A percentile compares a stretch with the other conserved stretches of the same genome.
Conservation (phyloP, 2,329 filamentous ascomycete genomes). For the Fusarium sp. region DNA sequence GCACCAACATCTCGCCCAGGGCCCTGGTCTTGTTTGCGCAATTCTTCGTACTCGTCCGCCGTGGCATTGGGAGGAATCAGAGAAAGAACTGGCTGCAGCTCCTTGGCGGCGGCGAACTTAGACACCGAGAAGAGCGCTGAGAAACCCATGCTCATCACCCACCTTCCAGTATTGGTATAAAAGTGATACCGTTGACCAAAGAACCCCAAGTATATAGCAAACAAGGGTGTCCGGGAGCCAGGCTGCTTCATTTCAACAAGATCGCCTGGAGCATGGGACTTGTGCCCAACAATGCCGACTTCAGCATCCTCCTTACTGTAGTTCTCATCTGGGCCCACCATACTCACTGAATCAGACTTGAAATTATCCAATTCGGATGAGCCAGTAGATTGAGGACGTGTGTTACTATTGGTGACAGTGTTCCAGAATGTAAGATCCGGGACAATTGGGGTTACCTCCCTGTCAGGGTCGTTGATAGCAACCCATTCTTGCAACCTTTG, state of each 20-base stretch:
- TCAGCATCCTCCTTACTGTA: constrained; percentile 42
- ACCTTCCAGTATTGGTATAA: constrained; percentile 61
- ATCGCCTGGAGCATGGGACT: constrained; percentile 53
- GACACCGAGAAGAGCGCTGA: constrained; percentile 59
- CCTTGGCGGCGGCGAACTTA: constrained; percentile 52
- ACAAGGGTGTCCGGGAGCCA: constrained; percentile 54
- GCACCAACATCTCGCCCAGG: constrained; percentile 56
- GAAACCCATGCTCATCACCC: constrained; percentile 53
- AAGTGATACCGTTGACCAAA: constrained; percentile 62
- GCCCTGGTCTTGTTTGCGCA: constrained; percentile 48
- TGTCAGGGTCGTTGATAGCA: constrained; percentile 2
- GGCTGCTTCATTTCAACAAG: constrained; percentile 57
- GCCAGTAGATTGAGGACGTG: constrained; percentile 46
- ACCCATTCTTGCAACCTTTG: constrained; percentile 36
- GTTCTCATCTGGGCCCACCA: constrained; percentile 39
- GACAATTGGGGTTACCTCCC: constrained; percentile 13
- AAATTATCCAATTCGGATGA: constrained; percentile 45
- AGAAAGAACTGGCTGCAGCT: constrained; percentile 51
- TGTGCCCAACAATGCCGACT: constrained; percentile 37
- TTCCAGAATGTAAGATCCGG: constrained; percentile 40
- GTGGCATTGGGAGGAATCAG: constrained; percentile 42
- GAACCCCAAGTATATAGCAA: constrained; percentile 62
- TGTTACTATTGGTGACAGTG: constrained; percentile 44
- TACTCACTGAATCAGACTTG: constrained; percentile 30
- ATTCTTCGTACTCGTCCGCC: constrained; percentile 44